Evolutionary conservation across 192 early-diverging fungal genomes (phyloP).

Genomic region (Umbelopsis vinacea): DNA sequence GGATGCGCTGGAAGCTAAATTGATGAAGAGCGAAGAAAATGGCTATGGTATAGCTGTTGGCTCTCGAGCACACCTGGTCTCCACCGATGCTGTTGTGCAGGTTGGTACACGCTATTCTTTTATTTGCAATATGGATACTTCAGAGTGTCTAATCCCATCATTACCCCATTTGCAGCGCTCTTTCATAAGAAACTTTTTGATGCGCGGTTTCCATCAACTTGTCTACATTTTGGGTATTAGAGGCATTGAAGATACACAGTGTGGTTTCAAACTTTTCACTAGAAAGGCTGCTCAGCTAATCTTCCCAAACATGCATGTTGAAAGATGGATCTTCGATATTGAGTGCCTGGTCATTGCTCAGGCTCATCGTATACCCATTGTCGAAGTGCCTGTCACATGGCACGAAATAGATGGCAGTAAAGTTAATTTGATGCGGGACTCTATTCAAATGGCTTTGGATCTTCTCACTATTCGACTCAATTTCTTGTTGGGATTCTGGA

Average conservation of each 20-base stretch:
- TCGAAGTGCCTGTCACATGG: conserved; percentile 93
- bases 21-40: conserved; percentile 46
- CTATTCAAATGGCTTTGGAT: conserved; percentile 89
- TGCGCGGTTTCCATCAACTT: conserved; percentile 92
- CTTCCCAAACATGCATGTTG: conserved; percentile 91
- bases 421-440: conserved; percentile 85
- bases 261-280: conserved; percentile 96
- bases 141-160: neutral
- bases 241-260: conserved; percentile 93
- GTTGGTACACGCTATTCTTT: conserved; percentile 48
- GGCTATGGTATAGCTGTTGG: conserved; percentile 80
- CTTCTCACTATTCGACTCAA: conserved; percentile 86
- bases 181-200: conserved; percentile 90
- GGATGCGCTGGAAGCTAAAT: conserved; percentile 54
- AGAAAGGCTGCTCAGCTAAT: conserved; percentile 75
- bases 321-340: conserved; percentile 98
- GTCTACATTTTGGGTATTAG: conserved; percentile 87
- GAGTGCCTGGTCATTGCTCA: conserved; percentile 88
- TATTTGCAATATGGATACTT: neutral
- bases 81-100: conserved; percentile 84
- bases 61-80: conserved; percentile 90
- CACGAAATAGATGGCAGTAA: conserved; percentile 97
- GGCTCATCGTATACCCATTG: conserved; percentile 71
- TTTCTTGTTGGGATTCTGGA: conserved; percentile 85
- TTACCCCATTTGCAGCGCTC: conserved; percentile 78